Percentiles rank a stretch among this genome's conserved stretches.
Conservation (phyloP, 768 basidiomycete genomes). For the Udeniomyces megalosporus region DNA sequence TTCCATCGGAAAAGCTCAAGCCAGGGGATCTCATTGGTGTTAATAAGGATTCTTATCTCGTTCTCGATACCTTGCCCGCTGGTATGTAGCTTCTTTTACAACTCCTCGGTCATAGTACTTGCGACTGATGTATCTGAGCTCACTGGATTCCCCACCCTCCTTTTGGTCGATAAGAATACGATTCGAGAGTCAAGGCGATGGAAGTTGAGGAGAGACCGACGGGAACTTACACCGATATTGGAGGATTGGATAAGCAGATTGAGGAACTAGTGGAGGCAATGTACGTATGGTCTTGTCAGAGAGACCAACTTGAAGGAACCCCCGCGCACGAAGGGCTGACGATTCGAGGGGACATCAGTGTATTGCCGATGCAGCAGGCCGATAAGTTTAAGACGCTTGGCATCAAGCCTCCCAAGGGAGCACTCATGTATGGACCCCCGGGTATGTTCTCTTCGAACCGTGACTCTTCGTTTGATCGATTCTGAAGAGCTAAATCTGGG, state of each 20-base stretch:
- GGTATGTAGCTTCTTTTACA: slow-evolving; percentile 19
- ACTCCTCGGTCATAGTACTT: no score
- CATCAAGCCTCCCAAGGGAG: slow-evolving; percentile 93
- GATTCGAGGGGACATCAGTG: slow-evolving; percentile 30
- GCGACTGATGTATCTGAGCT: background rate
- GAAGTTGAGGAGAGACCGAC: slow-evolving; percentile 97
- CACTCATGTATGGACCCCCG: slow-evolving; percentile 96
- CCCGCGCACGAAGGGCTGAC: no score
- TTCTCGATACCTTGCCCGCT: slow-evolving; percentile 80
- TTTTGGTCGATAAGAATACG: slow-evolving; percentile 73
- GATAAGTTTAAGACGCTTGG: slow-evolving; percentile 98
- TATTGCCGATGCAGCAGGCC: slow-evolving; percentile 94
- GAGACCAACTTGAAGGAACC: background rate
- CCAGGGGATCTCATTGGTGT: slow-evolving; percentile 94
- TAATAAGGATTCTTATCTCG: slow-evolving; percentile 97
- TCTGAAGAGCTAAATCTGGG: background rate
- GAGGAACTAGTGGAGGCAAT: slow-evolving; percentile 97
- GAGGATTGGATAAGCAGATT: slow-evolving; percentile 97
- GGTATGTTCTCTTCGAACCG: slow-evolving; percentile 36
- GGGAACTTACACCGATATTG: slow-evolving; percentile 83
- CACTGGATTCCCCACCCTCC: background rate
- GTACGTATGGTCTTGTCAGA: slow-evolving; percentile 18
- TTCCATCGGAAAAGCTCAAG: slow-evolving; percentile 73
- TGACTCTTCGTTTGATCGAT: background rate
- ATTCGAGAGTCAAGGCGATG: slow-evolving; percentile 98